A percentile compares a stretch with the other conserved stretches of the same genome.
Conservation (phyloP, 768 basidiomycete genomes). For the Suillus luteus region DNA sequence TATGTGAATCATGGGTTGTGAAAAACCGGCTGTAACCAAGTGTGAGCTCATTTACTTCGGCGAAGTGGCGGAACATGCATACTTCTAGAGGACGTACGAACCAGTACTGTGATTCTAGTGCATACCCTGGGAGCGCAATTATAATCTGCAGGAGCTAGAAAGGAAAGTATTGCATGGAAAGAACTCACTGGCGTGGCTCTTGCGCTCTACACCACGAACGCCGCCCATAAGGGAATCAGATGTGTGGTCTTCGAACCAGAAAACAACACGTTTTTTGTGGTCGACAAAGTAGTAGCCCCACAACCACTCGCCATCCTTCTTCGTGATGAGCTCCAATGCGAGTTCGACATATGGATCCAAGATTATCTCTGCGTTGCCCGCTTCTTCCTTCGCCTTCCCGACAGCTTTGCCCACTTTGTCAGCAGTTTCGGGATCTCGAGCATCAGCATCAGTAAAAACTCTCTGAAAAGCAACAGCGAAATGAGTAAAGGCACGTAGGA, state of each 20-base stretch:
- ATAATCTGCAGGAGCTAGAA: neutral
- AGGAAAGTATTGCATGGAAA: neutral
- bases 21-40: neutral
- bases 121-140: conserved; percentile 17
- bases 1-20: too few species aligned
- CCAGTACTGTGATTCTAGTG: conserved; percentile 32
- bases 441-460: conserved; percentile 16
- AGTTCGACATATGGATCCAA: conserved; percentile 7
- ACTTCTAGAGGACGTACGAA: conserved; percentile 7
- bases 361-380: neutral
- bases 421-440: neutral
- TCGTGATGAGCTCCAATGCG: conserved; percentile 12
- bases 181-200: conserved; percentile 43
- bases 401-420: neutral
- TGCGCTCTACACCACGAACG: conserved; percentile 40
- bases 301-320: neutral
- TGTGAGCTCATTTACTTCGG: neutral
- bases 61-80: neutral
- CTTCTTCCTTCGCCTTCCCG: neutral
- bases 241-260: conserved; percentile 47
- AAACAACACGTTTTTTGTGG: conserved; percentile 42
- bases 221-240: conserved; percentile 32
- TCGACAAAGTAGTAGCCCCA: conserved; percentile 47
- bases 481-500: neutral
- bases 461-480: conserved; percentile 1